A percentile compares a stretch with the other conserved stretches of the same genome.
Conservation (phyloP, 495 filamentous ascomycete species). For the Evernia prunastri region DNA sequence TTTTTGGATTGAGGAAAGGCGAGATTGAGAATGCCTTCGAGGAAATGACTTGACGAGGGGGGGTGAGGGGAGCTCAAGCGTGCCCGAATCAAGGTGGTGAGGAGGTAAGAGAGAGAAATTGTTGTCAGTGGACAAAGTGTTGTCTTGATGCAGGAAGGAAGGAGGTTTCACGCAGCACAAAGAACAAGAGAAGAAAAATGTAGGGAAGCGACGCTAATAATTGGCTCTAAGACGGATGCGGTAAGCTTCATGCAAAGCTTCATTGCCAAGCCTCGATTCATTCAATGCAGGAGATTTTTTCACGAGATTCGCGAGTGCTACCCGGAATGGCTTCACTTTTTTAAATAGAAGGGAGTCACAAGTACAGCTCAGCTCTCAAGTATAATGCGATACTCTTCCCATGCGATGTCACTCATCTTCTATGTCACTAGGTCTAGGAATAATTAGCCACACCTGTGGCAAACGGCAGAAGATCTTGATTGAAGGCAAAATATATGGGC, state of each 20-base stretch:
- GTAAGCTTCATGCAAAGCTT: conserved; percentile 6
- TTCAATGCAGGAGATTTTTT: not conserved
- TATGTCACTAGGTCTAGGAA: not conserved
- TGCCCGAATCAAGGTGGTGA: conserved; percentile 62
- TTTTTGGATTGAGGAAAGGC: conserved; percentile 34
- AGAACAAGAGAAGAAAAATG: conserved; percentile 14
- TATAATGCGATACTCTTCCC: not conserved
- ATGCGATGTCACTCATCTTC: not conserved
- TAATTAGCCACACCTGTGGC: not conserved
- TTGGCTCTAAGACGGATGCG: not conserved
- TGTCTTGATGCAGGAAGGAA: conserved; percentile 18
- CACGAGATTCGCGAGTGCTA: not conserved
- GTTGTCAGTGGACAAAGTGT: conserved; percentile 23
- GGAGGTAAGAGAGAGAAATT: conserved; percentile 21
- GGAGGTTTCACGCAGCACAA: not conserved
- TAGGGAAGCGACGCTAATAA: conserved; percentile 8
- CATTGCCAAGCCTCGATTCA: not conserved
- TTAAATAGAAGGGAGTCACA: not conserved
- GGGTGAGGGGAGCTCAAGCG: conserved; percentile 68
- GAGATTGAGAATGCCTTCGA: conserved; percentile 41
- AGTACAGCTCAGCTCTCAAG: conserved; percentile 1
- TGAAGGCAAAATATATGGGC: not conserved
- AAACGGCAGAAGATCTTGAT: not conserved
- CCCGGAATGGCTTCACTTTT: not conserved
- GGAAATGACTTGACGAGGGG: conserved; percentile 49